These are phyloP conservation scores for Collariella sp. DNA, from an alignment of 495 filamentous ascomycete species.

Conservation along the genomic window DNA sequence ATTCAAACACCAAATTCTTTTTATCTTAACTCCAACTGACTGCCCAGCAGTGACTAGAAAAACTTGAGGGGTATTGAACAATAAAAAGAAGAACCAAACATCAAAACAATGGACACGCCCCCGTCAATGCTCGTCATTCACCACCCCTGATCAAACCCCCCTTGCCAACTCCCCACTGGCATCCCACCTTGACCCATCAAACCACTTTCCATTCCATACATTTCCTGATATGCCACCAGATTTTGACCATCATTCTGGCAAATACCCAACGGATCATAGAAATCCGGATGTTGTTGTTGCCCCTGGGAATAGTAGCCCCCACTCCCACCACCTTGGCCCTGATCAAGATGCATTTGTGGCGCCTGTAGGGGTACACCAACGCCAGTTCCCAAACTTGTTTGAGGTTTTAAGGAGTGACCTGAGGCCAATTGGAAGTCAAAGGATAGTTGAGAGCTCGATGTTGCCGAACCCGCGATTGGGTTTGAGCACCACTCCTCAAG, in stretches of 20 bases:
- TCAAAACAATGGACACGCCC: not conserved
- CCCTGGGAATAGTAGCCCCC: not conserved
- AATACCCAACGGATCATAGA: not conserved
- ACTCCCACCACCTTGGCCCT: not conserved
- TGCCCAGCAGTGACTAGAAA: not conserved
- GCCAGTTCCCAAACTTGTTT: not conserved
- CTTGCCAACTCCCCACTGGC: slow-evolving; percentile 4
- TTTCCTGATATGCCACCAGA: not conserved
- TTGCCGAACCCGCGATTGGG: no score
- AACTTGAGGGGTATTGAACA: not conserved
- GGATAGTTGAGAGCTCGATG: no score
- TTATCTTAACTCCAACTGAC: not conserved
- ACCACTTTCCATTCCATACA: not conserved
- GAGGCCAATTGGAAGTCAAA: no score
- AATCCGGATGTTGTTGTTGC: not conserved
- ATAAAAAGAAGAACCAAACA: no score
- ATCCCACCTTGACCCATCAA: not conserved
- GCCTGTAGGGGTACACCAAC: not conserved
- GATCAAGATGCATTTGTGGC: not conserved
- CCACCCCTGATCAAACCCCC: not conserved
- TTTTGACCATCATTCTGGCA: not conserved
- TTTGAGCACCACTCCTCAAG: no score
- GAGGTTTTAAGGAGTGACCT: no score
- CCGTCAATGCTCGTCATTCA: no score
- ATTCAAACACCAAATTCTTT: no score